These are phyloP conservation scores for Collybia sordida DNA, from an alignment of 768 basidiomycete genomes.

Conservation along the genomic window DNA sequence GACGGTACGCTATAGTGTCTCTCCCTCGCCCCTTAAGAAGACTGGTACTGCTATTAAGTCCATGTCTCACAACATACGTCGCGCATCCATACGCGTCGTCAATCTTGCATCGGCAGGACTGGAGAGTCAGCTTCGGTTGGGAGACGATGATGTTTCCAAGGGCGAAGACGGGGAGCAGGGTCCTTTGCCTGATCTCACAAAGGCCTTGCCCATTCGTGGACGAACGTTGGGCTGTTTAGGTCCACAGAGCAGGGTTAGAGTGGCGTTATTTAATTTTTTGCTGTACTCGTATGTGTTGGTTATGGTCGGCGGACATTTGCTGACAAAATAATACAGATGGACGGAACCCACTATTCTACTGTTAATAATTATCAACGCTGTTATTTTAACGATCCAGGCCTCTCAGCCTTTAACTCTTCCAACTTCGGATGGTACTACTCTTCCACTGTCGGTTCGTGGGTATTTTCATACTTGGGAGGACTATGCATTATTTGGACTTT, in stretches of 20 bases:
- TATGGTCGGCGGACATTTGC: conserved; percentile 1
- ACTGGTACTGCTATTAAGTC: conserved; percentile 59
- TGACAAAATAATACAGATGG: conserved; percentile 45
- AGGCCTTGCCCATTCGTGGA: conserved; percentile 62
- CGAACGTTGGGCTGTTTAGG: conserved; percentile 78
- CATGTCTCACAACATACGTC: conserved; percentile 55
- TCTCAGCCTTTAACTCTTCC: conserved; percentile 58
- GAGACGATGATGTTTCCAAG: conserved; percentile 39
- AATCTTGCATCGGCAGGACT: conserved; percentile 65
- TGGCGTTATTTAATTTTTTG: conserved; percentile 65
- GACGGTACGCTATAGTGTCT: conserved; percentile 50
- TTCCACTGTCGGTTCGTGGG: conserved; percentile 49
- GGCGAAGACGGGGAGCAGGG: conserved; percentile 30
- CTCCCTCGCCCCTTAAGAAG: conserved; percentile 60
- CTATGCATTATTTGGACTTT: conserved; percentile 78
- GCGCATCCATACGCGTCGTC: conserved; percentile 79
- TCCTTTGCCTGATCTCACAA: conserved; percentile 41
- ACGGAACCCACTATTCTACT: conserved; percentile 85
- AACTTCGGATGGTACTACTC: conserved; percentile 35
- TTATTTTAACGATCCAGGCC: conserved; percentile 81
- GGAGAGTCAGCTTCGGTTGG: conserved; percentile 58
- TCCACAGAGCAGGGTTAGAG: conserved; percentile 62
- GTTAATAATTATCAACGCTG: conserved; percentile 81
- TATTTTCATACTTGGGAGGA: conserved; percentile 94
- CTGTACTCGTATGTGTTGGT: conserved; percentile 60